Evolutionary conservation across 2,329 filamentous ascomycete species (phyloP).

Genomic region (Drechslerella coelobrocha): DNA sequence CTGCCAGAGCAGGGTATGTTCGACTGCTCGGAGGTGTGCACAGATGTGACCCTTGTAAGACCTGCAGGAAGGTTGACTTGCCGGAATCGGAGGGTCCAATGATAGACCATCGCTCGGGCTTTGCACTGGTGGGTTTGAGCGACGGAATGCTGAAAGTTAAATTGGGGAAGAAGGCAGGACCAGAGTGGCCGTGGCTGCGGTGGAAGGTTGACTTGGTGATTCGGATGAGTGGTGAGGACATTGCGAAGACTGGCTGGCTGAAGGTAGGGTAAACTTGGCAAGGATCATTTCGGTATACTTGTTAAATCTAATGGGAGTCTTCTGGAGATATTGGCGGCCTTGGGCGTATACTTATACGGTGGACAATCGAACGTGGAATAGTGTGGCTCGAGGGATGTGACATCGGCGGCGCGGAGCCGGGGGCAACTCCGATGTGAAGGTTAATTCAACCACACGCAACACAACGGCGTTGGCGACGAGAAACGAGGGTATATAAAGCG

Average conservation of each 20-base stretch:
- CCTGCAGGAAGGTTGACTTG: slow-evolving; percentile 81
- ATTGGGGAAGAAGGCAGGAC: slow-evolving; percentile 75
- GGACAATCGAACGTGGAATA: too few species aligned
- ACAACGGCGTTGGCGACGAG: slow-evolving; percentile 80
- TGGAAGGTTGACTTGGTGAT: slow-evolving; percentile 86
- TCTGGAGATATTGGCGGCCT: neutral
- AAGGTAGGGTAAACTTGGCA: slow-evolving; percentile 69
- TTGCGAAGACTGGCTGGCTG: slow-evolving; percentile 83
- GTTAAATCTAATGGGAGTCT: neutral
- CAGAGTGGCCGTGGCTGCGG: slow-evolving; percentile 69
- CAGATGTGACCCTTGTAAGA: slow-evolving; percentile 77
- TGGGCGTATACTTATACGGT: neutral
- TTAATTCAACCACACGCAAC: slow-evolving; percentile 93
- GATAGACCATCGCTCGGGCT: slow-evolving; percentile 76
- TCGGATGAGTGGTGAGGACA: slow-evolving; percentile 60
- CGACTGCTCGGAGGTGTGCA: slow-evolving; percentile 77
- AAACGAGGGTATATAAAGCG: slow-evolving; percentile 58
- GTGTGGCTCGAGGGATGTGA: too few species aligned
- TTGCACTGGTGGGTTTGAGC: slow-evolving; percentile 54
- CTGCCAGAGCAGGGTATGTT: slow-evolving; percentile 78
- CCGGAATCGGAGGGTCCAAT: slow-evolving; percentile 79
- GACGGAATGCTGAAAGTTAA: slow-evolving; percentile 75
- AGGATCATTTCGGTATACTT: neutral
- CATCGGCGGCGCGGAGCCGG: slow-evolving; percentile 46
- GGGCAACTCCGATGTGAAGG: slow-evolving; percentile 63